phyloP scores from a whole-genome alignment of 164 flowering plant species.

The Tetrastigma voinierianum region DNA sequence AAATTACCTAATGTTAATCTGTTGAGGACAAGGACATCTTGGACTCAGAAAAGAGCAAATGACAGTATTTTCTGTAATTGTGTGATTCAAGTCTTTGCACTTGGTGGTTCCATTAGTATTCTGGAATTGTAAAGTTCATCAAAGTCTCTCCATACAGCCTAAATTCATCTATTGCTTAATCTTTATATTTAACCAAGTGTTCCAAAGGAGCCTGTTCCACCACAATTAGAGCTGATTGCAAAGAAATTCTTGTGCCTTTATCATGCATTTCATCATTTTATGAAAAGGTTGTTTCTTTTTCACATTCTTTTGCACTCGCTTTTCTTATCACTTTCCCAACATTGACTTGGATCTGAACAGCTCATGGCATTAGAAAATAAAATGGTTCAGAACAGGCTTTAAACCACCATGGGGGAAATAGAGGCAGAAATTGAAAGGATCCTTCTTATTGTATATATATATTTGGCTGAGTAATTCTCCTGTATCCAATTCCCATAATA shows the following conservation, averaged over 20 bases:
- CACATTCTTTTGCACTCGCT: not conserved
- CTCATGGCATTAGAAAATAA: slow-evolving; percentile 3
- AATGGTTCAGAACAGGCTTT: slow-evolving; percentile 40
- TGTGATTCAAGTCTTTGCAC: too few relatives aligned
- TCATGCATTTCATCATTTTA: slow-evolving; percentile 44
- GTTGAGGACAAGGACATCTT: too few relatives aligned
- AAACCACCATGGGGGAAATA: slow-evolving; percentile 10
- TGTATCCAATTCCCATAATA: not conserved
- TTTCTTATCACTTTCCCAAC: not conserved
- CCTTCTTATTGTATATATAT: slow-evolving; percentile 57
- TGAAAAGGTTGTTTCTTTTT: slow-evolving; percentile 43
- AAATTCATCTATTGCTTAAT: not conserved
- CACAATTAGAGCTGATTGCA: slow-evolving; percentile 61
- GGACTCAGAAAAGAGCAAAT: too few relatives aligned
- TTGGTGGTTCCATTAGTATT: too few relatives aligned
- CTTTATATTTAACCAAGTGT: slow-evolving; percentile 72
- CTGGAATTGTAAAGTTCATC: not conserved
- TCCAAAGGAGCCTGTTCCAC: slow-evolving; percentile 81
- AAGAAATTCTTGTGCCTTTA: slow-evolving; percentile 67
- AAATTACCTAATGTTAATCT: too few relatives aligned
- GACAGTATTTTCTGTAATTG: too few relatives aligned
- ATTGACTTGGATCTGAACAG: not conserved
- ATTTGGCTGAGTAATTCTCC: slow-evolving; percentile 49
- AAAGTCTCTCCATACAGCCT: not conserved
- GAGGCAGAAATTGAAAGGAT: slow-evolving; percentile 49